Evolutionary conservation across 1,284 basidiomycete species (phyloP), one percentile per base, ranked within the genome.

Genomic region (Heliocybe sulcata): DNA sequence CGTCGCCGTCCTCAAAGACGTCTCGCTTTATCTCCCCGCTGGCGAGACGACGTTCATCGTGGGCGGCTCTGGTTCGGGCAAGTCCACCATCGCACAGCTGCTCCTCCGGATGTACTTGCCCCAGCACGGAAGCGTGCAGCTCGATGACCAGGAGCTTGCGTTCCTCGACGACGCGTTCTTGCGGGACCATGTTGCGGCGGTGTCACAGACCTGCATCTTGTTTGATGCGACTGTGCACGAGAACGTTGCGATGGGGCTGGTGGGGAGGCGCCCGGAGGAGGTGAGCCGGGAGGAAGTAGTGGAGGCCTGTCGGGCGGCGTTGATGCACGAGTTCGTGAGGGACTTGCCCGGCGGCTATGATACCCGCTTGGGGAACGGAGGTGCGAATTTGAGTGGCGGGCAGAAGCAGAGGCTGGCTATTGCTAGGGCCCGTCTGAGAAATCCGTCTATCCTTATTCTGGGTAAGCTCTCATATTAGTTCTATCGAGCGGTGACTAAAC

Each of bases 361-460:
- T 54, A 98, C 95, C 0, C 70, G 76, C 50, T 71, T 97, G 12
- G 92, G 88, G 0, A 81, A 73, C 25, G 83, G 81, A 14, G 93
- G 92, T 2, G 81, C 88, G 1, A 83, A 80, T 53, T 73, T 98
- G 58, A 93, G 90, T 58, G 96, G 97, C 25, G 96, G 96, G 2
- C 97, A 99, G 77, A 85, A 85, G 62, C 97, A 99, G 72, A 73
- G 97, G 10, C 67, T 99, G 16, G 92, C 94, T 1, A 87, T 99
- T 59, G 96, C 97, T 1, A 77, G 96, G 53, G 95, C 94, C 1
- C 79, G 83, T 57, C 73, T 99, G 55, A 79, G 94, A 53, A 83
- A 99, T 69, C 94, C 96, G 0, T 83, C 87, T 0, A 87, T 99
- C 16, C 76, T 99, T 58, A 90, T 99, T 65, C 85, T 99, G 31